Base-by-base conservation (phyloP, 2,329 filamentous ascomycete genomes). In the Sordariomycetes sp. region DNA sequence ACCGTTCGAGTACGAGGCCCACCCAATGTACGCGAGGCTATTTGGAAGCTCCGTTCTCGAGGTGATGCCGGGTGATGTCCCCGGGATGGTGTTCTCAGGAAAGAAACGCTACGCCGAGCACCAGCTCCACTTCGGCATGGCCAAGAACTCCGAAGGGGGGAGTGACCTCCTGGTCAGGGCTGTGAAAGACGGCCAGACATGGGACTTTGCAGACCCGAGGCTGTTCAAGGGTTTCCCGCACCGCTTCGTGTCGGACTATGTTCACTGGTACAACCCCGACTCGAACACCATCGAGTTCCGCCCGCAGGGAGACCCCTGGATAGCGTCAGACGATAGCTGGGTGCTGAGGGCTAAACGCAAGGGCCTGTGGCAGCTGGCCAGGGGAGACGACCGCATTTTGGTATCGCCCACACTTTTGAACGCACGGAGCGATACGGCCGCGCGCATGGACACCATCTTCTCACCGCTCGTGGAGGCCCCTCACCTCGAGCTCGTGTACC, bases 261-360 rank as follows among this genome's bases (percentile, higher is more conserved):
- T 71, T 0, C 79, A 82, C 58, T 83, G 80, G 79, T 72, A 77
- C 52, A 62, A 76, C 24, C 3, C 66, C 1, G 51, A 62, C 1
- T 63, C 57, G 0, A 61, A 62, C 0, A 55, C 28, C 0, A 48
- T 77, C 4, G 68, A 74, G 32, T 72, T 76, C 14, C 65, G 71
- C 2, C 60, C 66, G 0, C 20, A 62, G 0, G 12, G 40, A 0
- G 54, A 60, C 0, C 65, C 67, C 0, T 75, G 71, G 72, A 48
- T 3, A 1, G 14, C 61, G 0, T 61, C 59, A 0, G 1, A 55
- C 0, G 20, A 59, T 0, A 64, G 63, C 2, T 74, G 68, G 68
- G 62, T 12, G 35, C 57, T 71, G 1, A 32, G 28, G 8, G 18
- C 55, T 12, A 58, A n/a, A n/a, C n/a, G 51, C 12, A 22, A 58